Evolutionary conservation across 495 filamentous ascomycete genomes (phyloP).

Genomic region (Penicillium canariense): DNA sequence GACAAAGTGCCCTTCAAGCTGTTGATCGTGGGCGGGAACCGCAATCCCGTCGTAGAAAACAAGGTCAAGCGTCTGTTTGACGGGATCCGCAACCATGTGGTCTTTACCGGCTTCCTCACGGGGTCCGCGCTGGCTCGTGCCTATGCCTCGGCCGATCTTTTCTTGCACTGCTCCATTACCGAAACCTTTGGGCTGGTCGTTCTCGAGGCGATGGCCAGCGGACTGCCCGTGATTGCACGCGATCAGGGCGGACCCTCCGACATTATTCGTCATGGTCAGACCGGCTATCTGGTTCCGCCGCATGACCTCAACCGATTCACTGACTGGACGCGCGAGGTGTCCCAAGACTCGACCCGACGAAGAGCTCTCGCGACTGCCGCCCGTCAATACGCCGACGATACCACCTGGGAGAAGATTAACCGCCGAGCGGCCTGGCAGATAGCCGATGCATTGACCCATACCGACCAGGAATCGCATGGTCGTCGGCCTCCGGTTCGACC

Average conservation of each 20-base stretch:
- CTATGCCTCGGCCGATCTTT: slow-evolving; percentile 60
- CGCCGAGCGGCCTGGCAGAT: slow-evolving; percentile 59
- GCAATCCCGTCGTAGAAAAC: slow-evolving; percentile 54
- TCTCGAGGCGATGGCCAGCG: slow-evolving; percentile 64
- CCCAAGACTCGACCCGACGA: slow-evolving; percentile 35
- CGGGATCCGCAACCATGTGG: slow-evolving; percentile 44
- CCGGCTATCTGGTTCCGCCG: slow-evolving; percentile 56
- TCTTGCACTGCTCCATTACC: slow-evolving; percentile 63
- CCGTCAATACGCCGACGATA: slow-evolving; percentile 51
- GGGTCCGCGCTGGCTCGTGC: slow-evolving; percentile 52
- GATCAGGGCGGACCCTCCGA: slow-evolving; percentile 65
- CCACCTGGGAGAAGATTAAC: slow-evolving; percentile 64
- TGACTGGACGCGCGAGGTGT: slow-evolving; percentile 39
- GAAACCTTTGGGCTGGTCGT: slow-evolving; percentile 67
- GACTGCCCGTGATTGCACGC: slow-evolving; percentile 60
- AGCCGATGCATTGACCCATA: slow-evolving; percentile 45
- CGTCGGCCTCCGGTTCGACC: slow-evolving; percentile 2
- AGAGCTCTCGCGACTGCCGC: slow-evolving; percentile 38
- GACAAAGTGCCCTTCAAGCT: slow-evolving; percentile 56
- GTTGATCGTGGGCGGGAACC: slow-evolving; percentile 60
- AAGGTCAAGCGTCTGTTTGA: slow-evolving; percentile 53
- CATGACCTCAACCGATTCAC: slow-evolving; percentile 54
- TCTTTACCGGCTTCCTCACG: slow-evolving; percentile 57
- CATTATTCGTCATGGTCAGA: slow-evolving; percentile 53
- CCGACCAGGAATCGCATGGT: slow-evolving; percentile 22